Percentiles rank a stretch among this genome's conserved stretches.
These are phyloP conservation scores for Scolecobasidium constrictum DNA, from an alignment of 2,329 filamentous ascomycete genomes.

Conservation along the genomic window DNA sequence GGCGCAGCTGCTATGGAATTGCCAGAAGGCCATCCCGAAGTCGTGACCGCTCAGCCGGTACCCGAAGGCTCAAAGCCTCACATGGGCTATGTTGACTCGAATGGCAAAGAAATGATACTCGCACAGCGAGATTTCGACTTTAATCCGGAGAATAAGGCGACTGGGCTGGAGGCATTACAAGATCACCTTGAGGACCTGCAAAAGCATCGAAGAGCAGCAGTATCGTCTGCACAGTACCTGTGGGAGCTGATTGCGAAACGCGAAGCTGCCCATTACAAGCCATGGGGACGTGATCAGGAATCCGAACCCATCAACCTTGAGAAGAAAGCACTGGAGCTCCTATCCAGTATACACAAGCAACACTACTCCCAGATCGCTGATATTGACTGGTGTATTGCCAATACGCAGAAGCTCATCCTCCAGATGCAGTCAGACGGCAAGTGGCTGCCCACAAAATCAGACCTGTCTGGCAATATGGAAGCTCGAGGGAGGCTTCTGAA, in stretches of 20 bases:
- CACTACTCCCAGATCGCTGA: conserved; percentile 1
- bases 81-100: background rate
- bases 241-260: conserved; percentile 1
- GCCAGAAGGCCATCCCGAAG: no score
- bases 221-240: background rate
- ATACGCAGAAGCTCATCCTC: conserved; percentile 7
- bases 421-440: conserved; percentile 7
- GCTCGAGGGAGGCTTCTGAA: background rate
- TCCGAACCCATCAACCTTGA: background rate
- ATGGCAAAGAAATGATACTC: background rate
- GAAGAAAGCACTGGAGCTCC: conserved; percentile 7
- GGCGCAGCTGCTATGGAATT: no score
- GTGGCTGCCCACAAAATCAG: conserved; percentile 5
- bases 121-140: conserved; percentile 4
- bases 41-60: background rate
- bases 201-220: background rate
- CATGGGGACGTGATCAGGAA: background rate
- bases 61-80: conserved; percentile 4
- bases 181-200: conserved; percentile 1
- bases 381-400: conserved; percentile 7
- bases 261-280: background rate
- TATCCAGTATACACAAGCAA: conserved; percentile 7
- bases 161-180: conserved; percentile 1
- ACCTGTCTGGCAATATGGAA: background rate
- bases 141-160: background rate